These are phyloP conservation scores for Aegilops bicornis DNA, from an alignment of 176 grass and related monocot genomes.

Conservation along the genomic window DNA sequence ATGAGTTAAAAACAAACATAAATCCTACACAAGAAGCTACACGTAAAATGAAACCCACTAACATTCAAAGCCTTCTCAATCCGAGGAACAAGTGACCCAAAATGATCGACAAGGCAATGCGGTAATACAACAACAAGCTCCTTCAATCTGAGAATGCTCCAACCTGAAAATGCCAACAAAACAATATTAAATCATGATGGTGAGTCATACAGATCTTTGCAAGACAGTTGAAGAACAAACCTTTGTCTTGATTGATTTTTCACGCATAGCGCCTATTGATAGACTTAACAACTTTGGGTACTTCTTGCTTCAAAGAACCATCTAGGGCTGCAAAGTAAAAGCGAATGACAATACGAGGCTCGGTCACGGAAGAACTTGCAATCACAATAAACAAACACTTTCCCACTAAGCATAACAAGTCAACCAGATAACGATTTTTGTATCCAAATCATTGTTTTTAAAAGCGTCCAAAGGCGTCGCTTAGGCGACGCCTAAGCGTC, in stretches of 20 bases:
- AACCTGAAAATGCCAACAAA: slow-evolving; percentile 50
- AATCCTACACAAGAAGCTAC: neutral
- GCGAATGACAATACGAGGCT: neutral
- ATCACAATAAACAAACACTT: neutral
- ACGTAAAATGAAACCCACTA: slow-evolving; percentile 33
- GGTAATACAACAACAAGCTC: slow-evolving; percentile 94
- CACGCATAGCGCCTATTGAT: slow-evolving; percentile 92
- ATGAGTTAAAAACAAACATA: slow-evolving; percentile 1
- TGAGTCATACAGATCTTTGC: slow-evolving; percentile 4
- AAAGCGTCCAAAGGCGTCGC: too few relatives aligned
- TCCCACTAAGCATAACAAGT: neutral
- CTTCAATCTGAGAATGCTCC: slow-evolving; percentile 94
- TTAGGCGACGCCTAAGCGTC: too few relatives aligned
- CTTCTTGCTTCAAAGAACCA: slow-evolving; percentile 99
- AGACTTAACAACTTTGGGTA: slow-evolving; percentile 93
- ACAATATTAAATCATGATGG: slow-evolving; percentile 4
- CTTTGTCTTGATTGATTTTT: slow-evolving; percentile 99
- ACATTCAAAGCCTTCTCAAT: slow-evolving; percentile 99
- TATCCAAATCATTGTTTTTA: neutral
- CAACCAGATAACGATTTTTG: neutral
- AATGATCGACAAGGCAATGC: slow-evolving; percentile 93
- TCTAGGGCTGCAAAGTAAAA: slow-evolving; percentile 64
- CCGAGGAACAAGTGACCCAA: slow-evolving; percentile 91
- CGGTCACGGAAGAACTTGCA: neutral
- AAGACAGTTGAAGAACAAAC: slow-evolving; percentile 41